Evolutionary conservation across 305 asterid species (phyloP).

Genomic region (Ilex paraguariensis): DNA sequence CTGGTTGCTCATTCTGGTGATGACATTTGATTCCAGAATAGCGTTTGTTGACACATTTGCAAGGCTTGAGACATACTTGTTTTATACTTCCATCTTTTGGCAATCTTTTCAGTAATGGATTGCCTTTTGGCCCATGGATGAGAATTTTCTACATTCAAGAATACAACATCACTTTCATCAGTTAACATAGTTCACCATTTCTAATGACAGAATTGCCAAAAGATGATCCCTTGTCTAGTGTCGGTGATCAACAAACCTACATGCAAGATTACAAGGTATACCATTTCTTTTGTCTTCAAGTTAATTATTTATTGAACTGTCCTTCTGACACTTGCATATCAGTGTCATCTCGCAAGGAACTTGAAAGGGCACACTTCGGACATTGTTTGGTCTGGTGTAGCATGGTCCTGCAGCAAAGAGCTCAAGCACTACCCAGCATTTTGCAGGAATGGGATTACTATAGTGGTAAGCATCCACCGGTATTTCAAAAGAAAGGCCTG

Average conservation of each 20-base stretch:
- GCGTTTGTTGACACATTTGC: too few relatives aligned
- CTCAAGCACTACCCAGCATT: constrained; percentile 90
- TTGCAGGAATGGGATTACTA: constrained; percentile 75
- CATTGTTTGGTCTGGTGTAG: constrained; percentile 83
- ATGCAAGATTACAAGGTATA: constrained; percentile 65
- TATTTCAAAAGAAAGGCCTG: too few relatives aligned
- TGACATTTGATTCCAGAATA: too few relatives aligned
- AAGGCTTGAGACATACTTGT: too few relatives aligned
- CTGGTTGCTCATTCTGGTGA: too few relatives aligned
- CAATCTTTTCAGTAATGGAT: background rate
- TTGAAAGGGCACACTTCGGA: constrained; percentile 55
- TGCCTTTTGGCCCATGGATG: constrained; percentile 3
- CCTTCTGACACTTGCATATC: constrained; percentile 18
- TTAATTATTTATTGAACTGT: background rate
- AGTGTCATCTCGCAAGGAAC: constrained; percentile 66
- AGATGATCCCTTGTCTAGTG: constrained; percentile 42
- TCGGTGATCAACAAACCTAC: constrained; percentile 41
- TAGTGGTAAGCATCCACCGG: constrained; percentile 48
- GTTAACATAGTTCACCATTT: constrained; percentile 9
- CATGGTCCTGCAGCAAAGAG: constrained; percentile 93
- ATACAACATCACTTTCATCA: constrained; percentile 5
- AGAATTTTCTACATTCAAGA: constrained; percentile 8
- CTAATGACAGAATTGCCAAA: constrained; percentile 57
- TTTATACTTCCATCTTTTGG: too few relatives aligned
- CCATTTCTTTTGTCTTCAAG: constrained; percentile 4